These are phyloP conservation scores for Ceratocystis ficicola DNA, from an alignment of 2,329 filamentous ascomycete genomes.

Conservation along the genomic window DNA sequence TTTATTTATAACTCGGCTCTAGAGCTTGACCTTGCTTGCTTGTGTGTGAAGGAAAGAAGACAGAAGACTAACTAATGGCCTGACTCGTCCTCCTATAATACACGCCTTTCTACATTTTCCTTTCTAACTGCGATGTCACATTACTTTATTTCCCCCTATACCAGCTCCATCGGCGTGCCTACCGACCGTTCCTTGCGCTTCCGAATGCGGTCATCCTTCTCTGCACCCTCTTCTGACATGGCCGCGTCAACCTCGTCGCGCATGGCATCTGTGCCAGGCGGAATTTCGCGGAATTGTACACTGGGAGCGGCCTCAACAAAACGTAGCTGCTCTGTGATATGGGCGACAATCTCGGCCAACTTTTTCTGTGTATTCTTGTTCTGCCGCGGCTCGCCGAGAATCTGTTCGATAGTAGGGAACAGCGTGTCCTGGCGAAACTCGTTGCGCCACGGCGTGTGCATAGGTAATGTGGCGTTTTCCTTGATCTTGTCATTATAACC, in stretches of 20 bases:
- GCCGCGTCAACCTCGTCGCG: constrained; percentile 57
- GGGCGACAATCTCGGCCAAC: constrained; percentile 60
- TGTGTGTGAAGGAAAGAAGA: neutral
- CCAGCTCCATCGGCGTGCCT: constrained; percentile 44
- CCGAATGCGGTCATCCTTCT: constrained; percentile 43
- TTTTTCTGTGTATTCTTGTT: constrained; percentile 73
- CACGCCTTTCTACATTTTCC: neutral
- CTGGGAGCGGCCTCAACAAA: constrained; percentile 79
- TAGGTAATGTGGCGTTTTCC: constrained; percentile 53
- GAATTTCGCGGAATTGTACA: constrained; percentile 71
- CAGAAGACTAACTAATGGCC: too few relatives aligned
- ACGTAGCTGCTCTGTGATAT: constrained; percentile 71
- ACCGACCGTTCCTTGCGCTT: constrained; percentile 45
- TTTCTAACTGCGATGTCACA: too few relatives aligned
- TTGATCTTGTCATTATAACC: constrained; percentile 55
- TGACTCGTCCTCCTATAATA: neutral
- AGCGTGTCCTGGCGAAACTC: constrained; percentile 82
- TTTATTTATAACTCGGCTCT: neutral
- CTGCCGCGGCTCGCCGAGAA: constrained; percentile 52
- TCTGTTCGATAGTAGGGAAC: constrained; percentile 72
- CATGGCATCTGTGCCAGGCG: constrained; percentile 58
- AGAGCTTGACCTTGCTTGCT: neutral
- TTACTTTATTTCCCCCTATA: neutral
- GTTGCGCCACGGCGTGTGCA: constrained; percentile 70
- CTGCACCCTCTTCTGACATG: constrained; percentile 52